Percentiles rank a stretch among this genome's conserved stretches.
phyloP scores from a whole-genome alignment of 2,329 filamentous ascomycete genomes.

The Anthostomella pinea region DNA sequence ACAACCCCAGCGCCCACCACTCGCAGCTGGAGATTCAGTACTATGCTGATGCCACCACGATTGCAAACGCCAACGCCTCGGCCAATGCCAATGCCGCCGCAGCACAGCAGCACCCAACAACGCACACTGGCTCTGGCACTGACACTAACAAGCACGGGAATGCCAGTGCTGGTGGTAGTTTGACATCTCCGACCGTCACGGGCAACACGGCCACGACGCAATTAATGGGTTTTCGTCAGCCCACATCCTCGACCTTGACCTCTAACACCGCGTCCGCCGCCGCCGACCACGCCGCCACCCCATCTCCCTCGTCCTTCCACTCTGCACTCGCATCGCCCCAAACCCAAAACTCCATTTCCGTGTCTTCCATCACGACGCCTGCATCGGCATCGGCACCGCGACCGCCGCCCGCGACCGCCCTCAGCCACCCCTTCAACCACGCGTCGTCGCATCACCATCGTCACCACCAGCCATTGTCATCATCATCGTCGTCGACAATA shows the following conservation, averaged over 20 bases:
- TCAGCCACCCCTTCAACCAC: constrained; percentile 29
- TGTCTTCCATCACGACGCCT: constrained; percentile 26
- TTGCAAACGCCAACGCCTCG: constrained; percentile 8
- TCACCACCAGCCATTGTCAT: constrained; percentile 7
- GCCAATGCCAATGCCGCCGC: constrained; percentile 15
- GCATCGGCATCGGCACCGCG: constrained; percentile 24
- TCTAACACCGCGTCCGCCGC: constrained; percentile 24
- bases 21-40: constrained; percentile 1
- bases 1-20: not conserved
- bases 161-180: constrained; percentile 15
- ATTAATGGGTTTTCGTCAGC: constrained; percentile 33
- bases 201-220: constrained; percentile 28
- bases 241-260: constrained; percentile 20
- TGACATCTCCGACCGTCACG: constrained; percentile 31
- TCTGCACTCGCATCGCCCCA: constrained; percentile 22
- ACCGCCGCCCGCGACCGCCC: constrained; percentile 18
- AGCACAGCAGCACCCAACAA: too few species aligned
- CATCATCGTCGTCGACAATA: constrained; percentile 16
- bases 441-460: constrained; percentile 22
- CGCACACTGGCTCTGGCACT: constrained; percentile 1
- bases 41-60: not conserved
- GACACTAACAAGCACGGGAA: constrained; percentile 1
- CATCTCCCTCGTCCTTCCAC: constrained; percentile 22
- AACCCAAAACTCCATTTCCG: constrained; percentile 14
- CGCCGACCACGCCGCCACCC: constrained; percentile 28